Evolutionary conservation across 2,329 filamentous ascomycete species (phyloP).

Genomic region (Sarocladiaceae sp.): DNA sequence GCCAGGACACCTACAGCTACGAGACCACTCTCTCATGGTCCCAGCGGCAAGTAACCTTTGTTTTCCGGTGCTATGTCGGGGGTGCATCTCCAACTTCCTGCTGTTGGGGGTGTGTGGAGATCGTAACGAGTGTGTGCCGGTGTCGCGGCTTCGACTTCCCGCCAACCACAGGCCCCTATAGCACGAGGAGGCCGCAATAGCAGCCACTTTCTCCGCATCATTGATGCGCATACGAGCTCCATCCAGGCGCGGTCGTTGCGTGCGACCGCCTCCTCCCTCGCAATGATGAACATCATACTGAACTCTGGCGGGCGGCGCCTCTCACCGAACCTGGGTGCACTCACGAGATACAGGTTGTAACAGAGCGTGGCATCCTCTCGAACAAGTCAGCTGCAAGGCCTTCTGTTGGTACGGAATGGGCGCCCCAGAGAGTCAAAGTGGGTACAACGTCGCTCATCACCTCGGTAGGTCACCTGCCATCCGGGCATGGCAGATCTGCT

Average conservation of each 20-base stretch:
- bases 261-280: too few species aligned
- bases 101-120: conserved; percentile 3
- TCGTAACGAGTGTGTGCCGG: background rate
- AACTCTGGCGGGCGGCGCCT: too few species aligned
- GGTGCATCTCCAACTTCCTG: conserved; percentile 3
- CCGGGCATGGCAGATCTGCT: too few species aligned
- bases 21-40: too few species aligned
- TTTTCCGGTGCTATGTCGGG: conserved; percentile 6
- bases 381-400: too few species aligned
- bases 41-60: background rate
- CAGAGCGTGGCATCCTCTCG: too few species aligned
- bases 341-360: too few species aligned
- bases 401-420: too few species aligned
- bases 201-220: conserved; percentile 7
- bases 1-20: too few species aligned
- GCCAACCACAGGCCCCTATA: conserved; percentile 8
- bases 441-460: background rate
- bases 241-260: too few species aligned
- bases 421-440: background rate
- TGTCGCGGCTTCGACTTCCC: conserved; percentile 6
- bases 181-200: background rate
- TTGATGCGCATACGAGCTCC: background rate
- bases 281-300: too few species aligned
- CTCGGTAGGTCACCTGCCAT: conserved; percentile 1
- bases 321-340: too few species aligned